Evolutionary conservation across 305 asterid genomes (phyloP).

Genomic region (Fraxinus xanthoxyloides): DNA sequence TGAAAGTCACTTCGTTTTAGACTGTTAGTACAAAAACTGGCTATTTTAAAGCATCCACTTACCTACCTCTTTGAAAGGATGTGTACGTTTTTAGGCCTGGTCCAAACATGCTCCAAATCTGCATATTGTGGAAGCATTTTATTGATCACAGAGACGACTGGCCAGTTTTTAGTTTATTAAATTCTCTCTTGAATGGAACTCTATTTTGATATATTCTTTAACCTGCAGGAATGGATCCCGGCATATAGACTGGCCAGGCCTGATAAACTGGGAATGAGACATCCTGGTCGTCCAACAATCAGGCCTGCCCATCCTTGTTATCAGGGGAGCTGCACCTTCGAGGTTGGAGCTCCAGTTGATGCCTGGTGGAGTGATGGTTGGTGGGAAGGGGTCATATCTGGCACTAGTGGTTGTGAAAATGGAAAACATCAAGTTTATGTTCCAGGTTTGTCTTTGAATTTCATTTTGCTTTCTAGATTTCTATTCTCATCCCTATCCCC

Average conservation of each 20-base stretch:
- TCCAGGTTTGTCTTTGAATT: too few species aligned
- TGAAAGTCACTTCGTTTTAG: background rate
- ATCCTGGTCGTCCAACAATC: constrained; percentile 60
- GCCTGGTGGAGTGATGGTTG: constrained; percentile 99
- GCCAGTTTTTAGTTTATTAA: background rate
- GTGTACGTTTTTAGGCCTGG: background rate
- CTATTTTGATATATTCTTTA: constrained; percentile 13
- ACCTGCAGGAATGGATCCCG: constrained; percentile 79
- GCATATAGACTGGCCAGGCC: constrained; percentile 61
- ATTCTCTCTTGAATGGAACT: background rate
- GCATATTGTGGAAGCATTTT: background rate
- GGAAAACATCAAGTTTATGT: constrained; percentile 60
- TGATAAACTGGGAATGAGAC: constrained; percentile 83
- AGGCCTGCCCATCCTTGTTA: constrained; percentile 57
- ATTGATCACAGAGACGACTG: background rate
- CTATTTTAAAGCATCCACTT: background rate
- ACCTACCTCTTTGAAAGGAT: background rate
- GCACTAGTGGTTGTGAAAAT: constrained; percentile 30
- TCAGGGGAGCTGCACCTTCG: constrained; percentile 32
- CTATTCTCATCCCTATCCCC: too few species aligned
- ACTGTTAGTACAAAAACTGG: background rate
- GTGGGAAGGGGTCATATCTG: constrained; percentile 92
- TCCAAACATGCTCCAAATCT: background rate
- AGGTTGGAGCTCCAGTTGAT: constrained; percentile 83
- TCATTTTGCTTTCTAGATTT: too few species aligned